These are phyloP conservation scores for Ustilago shanxiensis DNA, from an alignment of 1,284 basidiomycete genomes.

Conservation along the genomic window DNA sequence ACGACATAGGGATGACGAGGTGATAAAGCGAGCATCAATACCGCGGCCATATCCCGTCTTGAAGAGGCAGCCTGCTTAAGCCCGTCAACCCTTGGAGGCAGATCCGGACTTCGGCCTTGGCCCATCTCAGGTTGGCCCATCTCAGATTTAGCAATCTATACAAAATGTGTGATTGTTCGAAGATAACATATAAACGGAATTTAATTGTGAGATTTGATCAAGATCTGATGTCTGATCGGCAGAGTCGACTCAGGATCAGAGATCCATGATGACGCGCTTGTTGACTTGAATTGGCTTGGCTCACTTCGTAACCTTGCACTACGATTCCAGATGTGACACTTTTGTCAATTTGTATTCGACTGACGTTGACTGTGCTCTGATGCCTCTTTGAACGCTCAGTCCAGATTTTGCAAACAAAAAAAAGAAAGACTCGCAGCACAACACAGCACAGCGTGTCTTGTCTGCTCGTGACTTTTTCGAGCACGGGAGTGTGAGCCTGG, in stretches of 20 bases:
- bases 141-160: too few species aligned
- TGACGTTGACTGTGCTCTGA: slow-evolving; percentile 3
- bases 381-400: background rate
- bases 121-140: background rate
- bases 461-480: background rate
- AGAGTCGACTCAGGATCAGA: background rate
- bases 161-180: too few species aligned
- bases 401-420: background rate
- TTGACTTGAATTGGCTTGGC: background rate
- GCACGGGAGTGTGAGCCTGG: too few species aligned
- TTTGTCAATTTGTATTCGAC: background rate
- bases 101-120: slow-evolving; percentile 9
- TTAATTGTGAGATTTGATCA: too few species aligned
- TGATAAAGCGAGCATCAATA: slow-evolving; percentile 5
- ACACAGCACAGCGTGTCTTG: background rate
- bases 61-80: slow-evolving; percentile 2
- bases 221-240: slow-evolving; percentile 7
- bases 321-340: background rate
- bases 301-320: background rate
- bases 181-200: too few species aligned
- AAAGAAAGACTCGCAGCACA: background rate
- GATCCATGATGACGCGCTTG: background rate
- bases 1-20: background rate
- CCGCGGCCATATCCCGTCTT: slow-evolving; percentile 34
- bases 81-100: slow-evolving; percentile 10